Conservation (phyloP, 345 rosid genomes). For the Populus deltoides region DNA sequence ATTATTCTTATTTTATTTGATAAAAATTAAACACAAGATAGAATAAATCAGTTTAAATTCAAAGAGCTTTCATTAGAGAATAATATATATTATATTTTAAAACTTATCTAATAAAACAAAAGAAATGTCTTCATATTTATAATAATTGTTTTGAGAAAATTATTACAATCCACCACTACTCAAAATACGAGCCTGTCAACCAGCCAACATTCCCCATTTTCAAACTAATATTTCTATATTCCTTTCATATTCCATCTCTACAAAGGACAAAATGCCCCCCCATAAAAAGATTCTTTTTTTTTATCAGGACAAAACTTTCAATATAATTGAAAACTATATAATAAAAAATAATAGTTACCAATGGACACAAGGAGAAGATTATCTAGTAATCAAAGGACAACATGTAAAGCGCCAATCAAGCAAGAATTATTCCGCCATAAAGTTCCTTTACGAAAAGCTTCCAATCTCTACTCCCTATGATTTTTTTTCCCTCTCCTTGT, state of each 20-base stretch:
- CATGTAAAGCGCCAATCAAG: constrained; percentile 24
- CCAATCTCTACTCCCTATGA: constrained; percentile 10
- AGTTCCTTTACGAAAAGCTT: constrained; percentile 21
- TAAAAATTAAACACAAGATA: no score
- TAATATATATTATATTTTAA: no score
- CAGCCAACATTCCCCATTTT: neutral
- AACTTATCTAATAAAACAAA: no score
- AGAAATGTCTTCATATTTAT: no score
- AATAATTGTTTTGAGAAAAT: neutral
- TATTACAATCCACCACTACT: no score
- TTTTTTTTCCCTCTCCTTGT: neutral
- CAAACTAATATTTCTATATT: neutral
- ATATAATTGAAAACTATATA: neutral
- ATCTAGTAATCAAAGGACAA: constrained; percentile 18
- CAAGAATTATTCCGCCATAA: constrained; percentile 30
- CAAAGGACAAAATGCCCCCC: constrained; percentile 8
- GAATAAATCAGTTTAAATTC: rapidly evolving
- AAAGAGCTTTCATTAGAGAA: no score
- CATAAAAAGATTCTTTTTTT: neutral
- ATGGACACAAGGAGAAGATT: neutral
- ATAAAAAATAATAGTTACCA: neutral
- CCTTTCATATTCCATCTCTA: constrained; percentile 11
- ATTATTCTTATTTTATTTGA: no score
- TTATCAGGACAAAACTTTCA: neutral
- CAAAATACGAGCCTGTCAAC: neutral